A percentile compares a stretch with the other conserved stretches of the same genome.
Conservation (phyloP, 2,329 filamentous ascomycete genomes). For the Cyphellophora europaea region DNA sequence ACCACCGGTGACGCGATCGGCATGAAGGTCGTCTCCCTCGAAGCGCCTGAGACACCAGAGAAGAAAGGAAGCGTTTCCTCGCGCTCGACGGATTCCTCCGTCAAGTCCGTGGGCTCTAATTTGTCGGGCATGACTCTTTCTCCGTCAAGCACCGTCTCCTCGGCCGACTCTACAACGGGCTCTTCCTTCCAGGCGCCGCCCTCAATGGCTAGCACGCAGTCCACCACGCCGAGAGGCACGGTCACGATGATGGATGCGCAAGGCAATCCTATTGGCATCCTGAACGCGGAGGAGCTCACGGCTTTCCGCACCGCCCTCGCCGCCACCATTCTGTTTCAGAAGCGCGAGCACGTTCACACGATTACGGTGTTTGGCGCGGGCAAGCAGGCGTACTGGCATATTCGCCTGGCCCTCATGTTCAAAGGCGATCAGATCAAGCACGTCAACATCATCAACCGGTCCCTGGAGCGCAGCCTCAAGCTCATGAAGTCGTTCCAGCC, state of each 20-base stretch:
- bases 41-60: conserved; percentile 20
- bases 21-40: conserved; percentile 55
- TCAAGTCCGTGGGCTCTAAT: conserved; percentile 26
- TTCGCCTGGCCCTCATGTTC: conserved; percentile 66
- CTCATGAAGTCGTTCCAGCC: conserved; percentile 47
- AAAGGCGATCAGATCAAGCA: conserved; percentile 60
- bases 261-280: conserved; percentile 50
- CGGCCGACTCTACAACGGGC: conserved; percentile 19
- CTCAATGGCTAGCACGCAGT: conserved; percentile 24
- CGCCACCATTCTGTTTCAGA: conserved; percentile 50
- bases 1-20: conserved; percentile 50
- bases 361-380: conserved; percentile 81
- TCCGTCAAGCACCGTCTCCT: conserved; percentile 20
- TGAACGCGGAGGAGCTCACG: conserved; percentile 60
- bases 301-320: conserved; percentile 60
- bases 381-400: conserved; percentile 89
- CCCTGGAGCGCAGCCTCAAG: conserved; percentile 33
- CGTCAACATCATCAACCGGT: conserved; percentile 74
- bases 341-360: conserved; percentile 61
- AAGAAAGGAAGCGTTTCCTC: conserved; percentile 13
- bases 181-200: conserved; percentile 19
- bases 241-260: conserved; percentile 49
- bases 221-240: conserved; percentile 45
- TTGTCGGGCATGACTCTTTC: conserved; percentile 27
- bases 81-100: conserved; percentile 21